A percentile compares a stretch with the other conserved stretches of the same genome.
Evolutionary conservation across 208 protist species (phyloP).

Genomic region (Trypanosoma scelopori): DNA sequence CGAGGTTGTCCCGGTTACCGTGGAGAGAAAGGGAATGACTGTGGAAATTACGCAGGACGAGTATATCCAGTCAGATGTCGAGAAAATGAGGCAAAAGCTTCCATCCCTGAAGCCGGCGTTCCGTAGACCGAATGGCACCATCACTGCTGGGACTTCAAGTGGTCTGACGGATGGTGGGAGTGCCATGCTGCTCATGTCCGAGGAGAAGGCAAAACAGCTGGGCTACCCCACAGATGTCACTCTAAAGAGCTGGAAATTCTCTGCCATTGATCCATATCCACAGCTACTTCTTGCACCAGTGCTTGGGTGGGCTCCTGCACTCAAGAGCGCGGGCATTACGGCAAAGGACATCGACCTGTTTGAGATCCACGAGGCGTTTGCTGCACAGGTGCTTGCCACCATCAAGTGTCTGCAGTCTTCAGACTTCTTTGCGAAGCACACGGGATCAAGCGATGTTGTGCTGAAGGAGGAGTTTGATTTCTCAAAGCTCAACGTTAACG

Average conservation of each 20-base stretch:
- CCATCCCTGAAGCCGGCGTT: conserved; percentile 71
- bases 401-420: conserved; percentile 64
- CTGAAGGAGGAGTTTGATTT: conserved; percentile 54
- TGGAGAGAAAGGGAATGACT: conserved; percentile 42
- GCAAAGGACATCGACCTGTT: conserved; percentile 83
- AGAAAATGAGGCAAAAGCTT: conserved; percentile 67
- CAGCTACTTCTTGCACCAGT: conserved; percentile 85
- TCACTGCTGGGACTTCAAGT: conserved; percentile 80
- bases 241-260: conserved; percentile 69
- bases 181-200: conserved; percentile 84
- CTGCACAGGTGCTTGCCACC: conserved; percentile 83
- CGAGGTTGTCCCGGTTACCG: conserved; percentile 63
- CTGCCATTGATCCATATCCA: conserved; percentile 85
- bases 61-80: conserved; percentile 58
- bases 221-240: conserved; percentile 73
- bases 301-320: conserved; percentile 66
- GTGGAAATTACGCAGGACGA: conserved; percentile 58
- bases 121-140: conserved; percentile 71
- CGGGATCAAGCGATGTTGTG: conserved; percentile 33
- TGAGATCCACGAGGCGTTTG: conserved; percentile 91
- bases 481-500: conserved; percentile 81
- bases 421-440: conserved; percentile 72
- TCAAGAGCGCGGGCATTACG: conserved; percentile 69
- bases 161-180: conserved; percentile 80
- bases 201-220: conserved; percentile 74